phyloP scores from a whole-genome alignment of 345 rosid genomes.

The Dimocarpus longan region DNA sequence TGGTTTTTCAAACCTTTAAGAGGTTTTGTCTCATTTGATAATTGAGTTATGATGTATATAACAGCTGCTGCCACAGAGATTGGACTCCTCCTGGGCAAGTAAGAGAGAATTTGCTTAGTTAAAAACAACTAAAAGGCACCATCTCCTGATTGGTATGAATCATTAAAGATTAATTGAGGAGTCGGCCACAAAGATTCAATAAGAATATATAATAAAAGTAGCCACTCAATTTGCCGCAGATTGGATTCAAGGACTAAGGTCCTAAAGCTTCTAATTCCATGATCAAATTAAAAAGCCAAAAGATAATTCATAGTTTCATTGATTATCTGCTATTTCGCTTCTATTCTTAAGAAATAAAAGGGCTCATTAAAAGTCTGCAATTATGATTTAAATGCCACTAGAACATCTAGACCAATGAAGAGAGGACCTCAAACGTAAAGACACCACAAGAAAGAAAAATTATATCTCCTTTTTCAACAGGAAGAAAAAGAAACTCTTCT shows the following conservation, averaged over 20 bases:
- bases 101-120: background rate
- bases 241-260: background rate
- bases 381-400: background rate
- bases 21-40: conserved; percentile 45
- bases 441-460: background rate
- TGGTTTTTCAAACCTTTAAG: conserved; percentile 44
- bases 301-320: background rate
- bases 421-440: conserved; percentile 8
- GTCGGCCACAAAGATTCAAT: background rate
- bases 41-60: conserved; percentile 51
- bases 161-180: background rate
- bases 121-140: background rate
- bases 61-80: conserved; percentile 61
- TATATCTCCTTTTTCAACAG: background rate
- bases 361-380: background rate
- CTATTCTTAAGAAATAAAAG: background rate
- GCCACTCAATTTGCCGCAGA: background rate
- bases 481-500: background rate
- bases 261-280: background rate
- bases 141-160: background rate
- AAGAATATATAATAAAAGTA: background rate
- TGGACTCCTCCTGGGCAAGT: conserved; percentile 55
- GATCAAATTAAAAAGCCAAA: background rate
- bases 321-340: background rate
- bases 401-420: background rate